phyloP scores from a whole-genome alignment of 2,329 filamentous ascomycete genomes.

The Myrmaecium sp. region DNA sequence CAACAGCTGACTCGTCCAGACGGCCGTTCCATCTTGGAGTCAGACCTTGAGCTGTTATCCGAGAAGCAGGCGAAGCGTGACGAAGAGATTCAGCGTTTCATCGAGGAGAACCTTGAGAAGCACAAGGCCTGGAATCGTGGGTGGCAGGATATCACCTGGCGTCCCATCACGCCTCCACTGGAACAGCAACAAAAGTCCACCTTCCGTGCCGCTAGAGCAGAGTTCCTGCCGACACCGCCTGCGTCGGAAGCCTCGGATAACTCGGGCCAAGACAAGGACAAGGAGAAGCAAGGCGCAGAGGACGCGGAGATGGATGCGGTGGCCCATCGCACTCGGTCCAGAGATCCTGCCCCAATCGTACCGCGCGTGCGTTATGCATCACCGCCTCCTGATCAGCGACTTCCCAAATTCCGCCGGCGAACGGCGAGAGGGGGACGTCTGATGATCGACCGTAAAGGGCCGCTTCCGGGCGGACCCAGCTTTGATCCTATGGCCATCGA shows the following conservation, averaged over 20 bases:
- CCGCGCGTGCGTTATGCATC: constrained; percentile 22
- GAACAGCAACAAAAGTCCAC: constrained; percentile 28
- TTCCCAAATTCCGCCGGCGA: constrained; percentile 62
- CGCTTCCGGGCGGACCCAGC: constrained; percentile 39
- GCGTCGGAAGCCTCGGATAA: constrained; percentile 27
- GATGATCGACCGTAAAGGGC: constrained; percentile 71
- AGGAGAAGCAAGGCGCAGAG: constrained; percentile 14
- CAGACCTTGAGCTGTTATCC: constrained; percentile 60
- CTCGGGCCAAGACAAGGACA: constrained; percentile 20
- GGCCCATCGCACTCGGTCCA: constrained; percentile 3
- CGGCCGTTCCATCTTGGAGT: constrained; percentile 49
- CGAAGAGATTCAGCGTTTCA: constrained; percentile 61
- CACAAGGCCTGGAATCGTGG: constrained; percentile 85
- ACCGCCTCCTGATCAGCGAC: constrained; percentile 21
- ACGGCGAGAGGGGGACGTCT: constrained; percentile 70
- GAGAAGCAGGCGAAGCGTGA: constrained; percentile 70
- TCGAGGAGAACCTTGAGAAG: constrained; percentile 74
- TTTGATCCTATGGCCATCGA: constrained; percentile 24
- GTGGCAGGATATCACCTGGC: constrained; percentile 74
- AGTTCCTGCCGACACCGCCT: constrained; percentile 29
- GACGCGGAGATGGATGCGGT: constrained; percentile 1
- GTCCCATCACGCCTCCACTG: constrained; percentile 63
- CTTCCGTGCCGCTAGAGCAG: constrained; percentile 22
- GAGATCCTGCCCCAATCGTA: background rate
- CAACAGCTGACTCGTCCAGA: constrained; percentile 40